Evolutionary conservation across 2,329 filamentous ascomycete species (phyloP).

Genomic region (Neospermospora avenae): DNA sequence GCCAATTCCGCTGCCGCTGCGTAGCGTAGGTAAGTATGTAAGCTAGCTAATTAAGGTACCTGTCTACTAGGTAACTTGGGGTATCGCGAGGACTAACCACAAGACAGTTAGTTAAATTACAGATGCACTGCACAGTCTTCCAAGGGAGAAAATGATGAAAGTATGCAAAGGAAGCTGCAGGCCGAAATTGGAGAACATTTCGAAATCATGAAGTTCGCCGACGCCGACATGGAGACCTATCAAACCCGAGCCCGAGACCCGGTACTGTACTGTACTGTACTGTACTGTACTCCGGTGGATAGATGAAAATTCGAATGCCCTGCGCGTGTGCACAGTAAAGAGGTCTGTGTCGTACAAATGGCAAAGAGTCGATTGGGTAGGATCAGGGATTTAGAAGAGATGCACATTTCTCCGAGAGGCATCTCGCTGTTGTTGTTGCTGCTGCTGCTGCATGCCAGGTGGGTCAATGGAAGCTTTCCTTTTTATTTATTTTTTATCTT

Average conservation of each 20-base stretch:
- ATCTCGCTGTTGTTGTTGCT: background rate
- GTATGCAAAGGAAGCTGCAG: background rate
- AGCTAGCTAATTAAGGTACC: no score
- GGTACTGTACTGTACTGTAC: no score
- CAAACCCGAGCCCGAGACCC: no score
- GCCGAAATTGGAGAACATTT: background rate
- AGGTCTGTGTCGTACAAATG: conserved; percentile 10
- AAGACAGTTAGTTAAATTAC: background rate
- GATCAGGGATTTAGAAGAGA: background rate
- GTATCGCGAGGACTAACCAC: background rate
- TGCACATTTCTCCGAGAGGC: background rate
- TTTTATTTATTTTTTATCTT: background rate
- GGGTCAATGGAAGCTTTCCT: background rate
- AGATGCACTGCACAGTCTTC: background rate
- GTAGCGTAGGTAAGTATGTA: no score
- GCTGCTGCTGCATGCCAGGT: background rate
- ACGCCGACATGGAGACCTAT: no score
- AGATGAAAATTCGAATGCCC: background rate
- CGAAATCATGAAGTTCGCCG: no score
- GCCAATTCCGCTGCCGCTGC: background rate
- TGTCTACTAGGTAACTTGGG: background rate
- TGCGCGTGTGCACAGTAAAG: background rate
- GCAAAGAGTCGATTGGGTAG: background rate
- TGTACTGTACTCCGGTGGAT: no score
- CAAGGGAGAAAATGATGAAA: background rate